Evolutionary conservation across 176 grass and related monocot species (phyloP).

Genomic region (Oryza brachyantha): DNA sequence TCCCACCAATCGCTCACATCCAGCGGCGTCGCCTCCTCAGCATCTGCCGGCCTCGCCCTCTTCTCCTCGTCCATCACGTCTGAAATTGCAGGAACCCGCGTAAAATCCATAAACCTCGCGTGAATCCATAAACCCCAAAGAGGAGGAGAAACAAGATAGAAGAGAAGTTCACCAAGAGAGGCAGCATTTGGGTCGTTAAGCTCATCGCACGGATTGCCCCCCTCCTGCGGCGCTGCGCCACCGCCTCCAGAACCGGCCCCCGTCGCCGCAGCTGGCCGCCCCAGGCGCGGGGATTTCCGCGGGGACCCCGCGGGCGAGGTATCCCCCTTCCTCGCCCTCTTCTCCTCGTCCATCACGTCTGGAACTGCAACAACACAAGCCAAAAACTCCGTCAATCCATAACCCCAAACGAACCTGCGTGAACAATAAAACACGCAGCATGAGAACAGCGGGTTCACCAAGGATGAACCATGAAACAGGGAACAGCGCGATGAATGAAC

Average conservation of each 20-base stretch:
- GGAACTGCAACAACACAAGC: not conserved
- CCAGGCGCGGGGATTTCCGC: constrained; percentile 17
- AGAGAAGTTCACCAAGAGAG: no score
- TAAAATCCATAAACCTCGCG: no score
- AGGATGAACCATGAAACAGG: no score
- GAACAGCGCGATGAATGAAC: not conserved
- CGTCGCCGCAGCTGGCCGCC: no score
- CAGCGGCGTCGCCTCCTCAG: no score
- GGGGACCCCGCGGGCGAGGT: constrained; percentile 12
- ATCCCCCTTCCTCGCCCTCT: not conserved
- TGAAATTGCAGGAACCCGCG: no score
- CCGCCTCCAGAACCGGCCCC: no score
- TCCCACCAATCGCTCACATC: not conserved
- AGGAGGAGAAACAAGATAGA: no score
- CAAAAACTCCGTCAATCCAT: not conserved
- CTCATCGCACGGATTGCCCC: not conserved
- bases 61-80: no score
- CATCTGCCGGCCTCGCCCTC: no score
- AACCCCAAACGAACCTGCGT: not conserved
- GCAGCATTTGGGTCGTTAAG: no score
- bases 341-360: constrained; percentile 30
- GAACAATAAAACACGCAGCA: not conserved
- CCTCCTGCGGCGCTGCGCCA: not conserved
- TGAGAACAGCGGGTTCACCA: not conserved
- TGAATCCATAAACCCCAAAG: no score